A percentile compares a stretch with the other conserved stretches of the same genome.
These are phyloP conservation scores for Moringa oleifera DNA, from an alignment of 345 rosid species.

Conservation along the genomic window DNA sequence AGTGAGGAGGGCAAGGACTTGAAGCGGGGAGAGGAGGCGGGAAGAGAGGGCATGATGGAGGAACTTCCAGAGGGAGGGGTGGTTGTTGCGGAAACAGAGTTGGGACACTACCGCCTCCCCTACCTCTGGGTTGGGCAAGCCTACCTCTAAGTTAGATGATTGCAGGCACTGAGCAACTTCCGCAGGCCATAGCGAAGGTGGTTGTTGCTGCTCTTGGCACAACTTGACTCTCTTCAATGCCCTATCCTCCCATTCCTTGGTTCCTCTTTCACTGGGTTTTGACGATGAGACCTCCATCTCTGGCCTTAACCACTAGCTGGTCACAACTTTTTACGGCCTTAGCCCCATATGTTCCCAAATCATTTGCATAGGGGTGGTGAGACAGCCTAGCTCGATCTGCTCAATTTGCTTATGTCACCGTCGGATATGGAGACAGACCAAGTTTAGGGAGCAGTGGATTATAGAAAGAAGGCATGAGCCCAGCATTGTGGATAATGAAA, in stretches of 20 bases:
- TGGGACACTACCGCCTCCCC: constrained; percentile 35
- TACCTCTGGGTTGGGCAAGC: constrained; percentile 37
- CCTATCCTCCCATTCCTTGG: background rate
- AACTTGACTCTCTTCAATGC: background rate
- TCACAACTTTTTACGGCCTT: no score
- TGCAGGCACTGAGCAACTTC: constrained; percentile 34
- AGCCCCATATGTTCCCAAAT: no score
- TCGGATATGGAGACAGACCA: no score
- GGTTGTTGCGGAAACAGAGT: constrained; percentile 42
- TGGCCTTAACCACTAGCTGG: no score
- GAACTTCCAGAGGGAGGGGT: constrained; percentile 51
- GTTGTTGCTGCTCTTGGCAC: background rate
- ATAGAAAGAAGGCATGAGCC: no score
- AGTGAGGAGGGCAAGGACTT: constrained; percentile 48
- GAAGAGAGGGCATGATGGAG: constrained; percentile 40
- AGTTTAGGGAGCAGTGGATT: no score
- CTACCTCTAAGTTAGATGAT: constrained; percentile 9
- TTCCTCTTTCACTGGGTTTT: constrained; percentile 8
- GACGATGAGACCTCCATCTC: background rate
- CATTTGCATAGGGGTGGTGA: no score
- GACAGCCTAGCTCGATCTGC: no score
- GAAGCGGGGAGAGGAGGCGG: constrained; percentile 40
- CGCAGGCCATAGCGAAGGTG: constrained; percentile 26
- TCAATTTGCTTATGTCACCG: no score
- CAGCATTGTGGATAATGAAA: no score